Percentiles rank a stretch among this genome's conserved stretches.
Evolutionary conservation across 2,329 filamentous ascomycete genomes (phyloP).

Genomic region (Microdochium paspali): DNA sequence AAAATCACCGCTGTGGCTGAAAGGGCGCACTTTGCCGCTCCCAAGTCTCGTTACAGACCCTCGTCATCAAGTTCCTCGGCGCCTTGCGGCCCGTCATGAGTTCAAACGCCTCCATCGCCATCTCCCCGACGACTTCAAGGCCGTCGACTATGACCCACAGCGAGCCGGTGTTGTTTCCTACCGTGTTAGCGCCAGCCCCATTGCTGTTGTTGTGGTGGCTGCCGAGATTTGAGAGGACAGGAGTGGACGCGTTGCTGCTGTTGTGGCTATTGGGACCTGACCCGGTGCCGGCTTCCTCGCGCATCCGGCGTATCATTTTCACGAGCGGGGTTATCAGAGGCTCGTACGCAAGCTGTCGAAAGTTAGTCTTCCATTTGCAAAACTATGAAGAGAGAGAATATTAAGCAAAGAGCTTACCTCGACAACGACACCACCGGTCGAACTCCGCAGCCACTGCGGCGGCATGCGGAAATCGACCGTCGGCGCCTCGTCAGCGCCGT

Average conservation of each 20-base stretch:
- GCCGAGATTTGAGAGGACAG: neutral
- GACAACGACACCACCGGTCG: slow-evolving; percentile 63
- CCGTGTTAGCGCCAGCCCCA: no score
- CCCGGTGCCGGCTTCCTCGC: slow-evolving; percentile 22
- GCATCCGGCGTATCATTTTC: slow-evolving; percentile 47
- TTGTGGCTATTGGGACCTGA: neutral
- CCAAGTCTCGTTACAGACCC: slow-evolving; percentile 38
- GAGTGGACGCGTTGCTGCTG: neutral
- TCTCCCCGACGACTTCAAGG: slow-evolving; percentile 62
- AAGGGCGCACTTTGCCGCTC: slow-evolving; percentile 25
- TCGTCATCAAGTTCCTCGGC: slow-evolving; percentile 58
- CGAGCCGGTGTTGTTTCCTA: slow-evolving; percentile 24
- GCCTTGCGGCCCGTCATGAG: slow-evolving; percentile 65
- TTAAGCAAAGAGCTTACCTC: slow-evolving; percentile 33
- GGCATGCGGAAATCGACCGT: slow-evolving; percentile 64
- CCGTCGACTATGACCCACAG: slow-evolving; percentile 67
- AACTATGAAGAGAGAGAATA: neutral
- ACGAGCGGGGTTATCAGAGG: slow-evolving; percentile 61
- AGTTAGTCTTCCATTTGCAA: slow-evolving; percentile 4
- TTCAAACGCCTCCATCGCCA: slow-evolving; percentile 70
- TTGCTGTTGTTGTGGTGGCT: neutral
- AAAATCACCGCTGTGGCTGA: slow-evolving; percentile 16
- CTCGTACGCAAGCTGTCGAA: slow-evolving; percentile 51
- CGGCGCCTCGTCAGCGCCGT: slow-evolving; percentile 47
- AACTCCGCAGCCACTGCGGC: slow-evolving; percentile 57